Base-by-base conservation (phyloP, 1,284 basidiomycete genomes). In the Cystobasidium slooffiae region DNA sequence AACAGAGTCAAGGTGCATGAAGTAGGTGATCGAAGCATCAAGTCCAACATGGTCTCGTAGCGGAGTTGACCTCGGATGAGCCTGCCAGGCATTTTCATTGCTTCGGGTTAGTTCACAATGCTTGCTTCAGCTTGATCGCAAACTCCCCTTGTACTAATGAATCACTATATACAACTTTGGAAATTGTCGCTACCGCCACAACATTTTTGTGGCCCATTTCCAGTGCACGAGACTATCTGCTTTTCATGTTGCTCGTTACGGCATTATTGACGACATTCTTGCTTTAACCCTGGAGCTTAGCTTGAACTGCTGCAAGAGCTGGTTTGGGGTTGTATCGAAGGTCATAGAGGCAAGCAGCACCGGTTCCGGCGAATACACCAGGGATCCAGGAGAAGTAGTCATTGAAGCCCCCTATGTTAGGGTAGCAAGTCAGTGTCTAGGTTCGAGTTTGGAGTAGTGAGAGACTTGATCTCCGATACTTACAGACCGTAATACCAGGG, bases 401-500 rank as follows among this genome's bases (percentile, higher is more conserved):
- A 18, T 56, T 76, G 62, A 76, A 76, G 20, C 74, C 67, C 75
- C 75, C 72, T 7, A 31, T 31, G 31, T 1, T 31, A 31, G 31
- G 31, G 31, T 5, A 31, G 31, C 31, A 31, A 31, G 31, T 31
- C 31, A 31, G 31, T 31, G 31, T 31, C 31, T 31, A 31, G 31
- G 31, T 31, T 31, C 31, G 31, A 31, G 31, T 31, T 31, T 31
- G 31, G 31, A 31, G 31, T 31, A 31, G 31, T 31, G 31, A 31
- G 31, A 31, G n/a, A 31, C 2, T 31, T 31, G 31, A 31, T 5
- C 31, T 31, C 31, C 31, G 31, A 31, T 31, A 31, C 72, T 77
- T 53, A 77, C 80, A 81, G 59, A 81, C 69, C 14, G 79, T 80
- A 16, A 81, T 74, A 31, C 80, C 80, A n/a, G 79, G 80, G 59